A percentile compares a stretch with the other conserved stretches of the same genome.
Conservation (phyloP, 768 basidiomycete species). For the Auriscalpium orientale region DNA sequence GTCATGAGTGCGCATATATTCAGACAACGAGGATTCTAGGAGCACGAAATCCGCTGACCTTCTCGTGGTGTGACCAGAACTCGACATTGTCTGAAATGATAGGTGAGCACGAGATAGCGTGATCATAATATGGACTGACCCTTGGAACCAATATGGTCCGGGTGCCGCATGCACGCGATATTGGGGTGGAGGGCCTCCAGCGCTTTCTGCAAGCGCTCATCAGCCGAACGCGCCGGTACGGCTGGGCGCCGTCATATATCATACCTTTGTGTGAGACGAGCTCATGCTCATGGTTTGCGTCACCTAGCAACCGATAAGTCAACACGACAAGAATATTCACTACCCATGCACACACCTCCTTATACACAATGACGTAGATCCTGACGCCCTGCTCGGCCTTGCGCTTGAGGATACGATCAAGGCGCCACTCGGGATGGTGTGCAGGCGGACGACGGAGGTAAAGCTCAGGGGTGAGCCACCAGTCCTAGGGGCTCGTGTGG, state of each 20-base stretch:
- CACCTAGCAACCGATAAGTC: constrained; percentile 37
- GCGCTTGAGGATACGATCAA: constrained; percentile 76
- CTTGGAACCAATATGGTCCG: constrained; percentile 82
- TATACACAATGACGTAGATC: constrained; percentile 89
- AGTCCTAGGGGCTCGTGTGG: constrained; percentile 40
- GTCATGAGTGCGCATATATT: neutral
- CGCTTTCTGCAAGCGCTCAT: constrained; percentile 37
- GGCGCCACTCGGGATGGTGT: constrained; percentile 76
- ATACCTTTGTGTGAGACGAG: constrained; percentile 75
- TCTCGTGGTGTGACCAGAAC: constrained; percentile 93
- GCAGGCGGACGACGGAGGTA: constrained; percentile 92
- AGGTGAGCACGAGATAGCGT: neutral
- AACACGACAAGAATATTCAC: neutral
- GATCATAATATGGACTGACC: constrained; percentile 24
- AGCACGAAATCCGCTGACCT: constrained; percentile 27
- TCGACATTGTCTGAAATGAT: constrained; percentile 55
- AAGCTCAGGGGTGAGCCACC: constrained; percentile 94
- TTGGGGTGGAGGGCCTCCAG: constrained; percentile 83
- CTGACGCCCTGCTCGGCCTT: constrained; percentile 93
- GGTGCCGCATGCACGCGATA: constrained; percentile 83
- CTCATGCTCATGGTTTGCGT: constrained; percentile 88
- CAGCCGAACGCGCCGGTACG: neutral
- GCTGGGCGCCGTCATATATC: constrained; percentile 2
- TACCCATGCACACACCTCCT: constrained; percentile 51
- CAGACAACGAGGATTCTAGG: neutral